phyloP scores from a whole-genome alignment of 1,284 basidiomycete species.

The Agroathelia rolfsii region DNA sequence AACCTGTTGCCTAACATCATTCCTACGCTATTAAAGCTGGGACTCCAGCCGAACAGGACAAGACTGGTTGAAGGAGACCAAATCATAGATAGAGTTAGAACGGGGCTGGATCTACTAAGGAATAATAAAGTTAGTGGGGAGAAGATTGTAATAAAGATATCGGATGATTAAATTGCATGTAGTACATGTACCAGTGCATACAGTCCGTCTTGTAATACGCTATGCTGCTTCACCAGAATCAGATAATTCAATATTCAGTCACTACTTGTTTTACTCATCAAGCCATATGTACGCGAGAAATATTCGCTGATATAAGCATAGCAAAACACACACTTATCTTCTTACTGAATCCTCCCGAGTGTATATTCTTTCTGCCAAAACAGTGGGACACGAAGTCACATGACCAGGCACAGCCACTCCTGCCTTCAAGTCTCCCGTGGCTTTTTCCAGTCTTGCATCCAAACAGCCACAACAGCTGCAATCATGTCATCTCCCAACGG shows the following conservation, averaged over 20 bases:
- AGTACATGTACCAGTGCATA: conserved; percentile 6
- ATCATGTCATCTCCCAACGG: conserved; percentile 31
- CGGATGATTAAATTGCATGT: too few species aligned
- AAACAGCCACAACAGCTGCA: background rate
- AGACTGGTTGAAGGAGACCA: conserved; percentile 32
- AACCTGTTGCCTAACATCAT: conserved; percentile 36
- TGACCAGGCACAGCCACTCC: background rate
- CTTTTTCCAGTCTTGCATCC: conserved; percentile 1
- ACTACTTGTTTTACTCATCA: background rate
- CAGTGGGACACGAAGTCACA: too few species aligned
- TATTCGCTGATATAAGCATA: background rate
- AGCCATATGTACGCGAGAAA: background rate
- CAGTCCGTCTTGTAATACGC: conserved; percentile 5
- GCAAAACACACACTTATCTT: background rate
- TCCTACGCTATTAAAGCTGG: conserved; percentile 27
- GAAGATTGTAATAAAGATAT: conserved; percentile 36
- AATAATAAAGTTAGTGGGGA: conserved; percentile 38
- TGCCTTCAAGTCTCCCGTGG: background rate
- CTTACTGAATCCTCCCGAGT: too few species aligned
- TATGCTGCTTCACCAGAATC: background rate
- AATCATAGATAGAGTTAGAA: conserved; percentile 28
- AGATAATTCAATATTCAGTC: background rate
- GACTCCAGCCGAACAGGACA: conserved; percentile 29
- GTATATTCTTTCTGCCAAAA: too few species aligned
- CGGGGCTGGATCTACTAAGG: conserved; percentile 32